Percentiles rank a stretch among this genome's conserved stretches.
These are phyloP conservation scores for Porcisia hertigi DNA, from an alignment of 208 protist species.

Conservation along the genomic window DNA sequence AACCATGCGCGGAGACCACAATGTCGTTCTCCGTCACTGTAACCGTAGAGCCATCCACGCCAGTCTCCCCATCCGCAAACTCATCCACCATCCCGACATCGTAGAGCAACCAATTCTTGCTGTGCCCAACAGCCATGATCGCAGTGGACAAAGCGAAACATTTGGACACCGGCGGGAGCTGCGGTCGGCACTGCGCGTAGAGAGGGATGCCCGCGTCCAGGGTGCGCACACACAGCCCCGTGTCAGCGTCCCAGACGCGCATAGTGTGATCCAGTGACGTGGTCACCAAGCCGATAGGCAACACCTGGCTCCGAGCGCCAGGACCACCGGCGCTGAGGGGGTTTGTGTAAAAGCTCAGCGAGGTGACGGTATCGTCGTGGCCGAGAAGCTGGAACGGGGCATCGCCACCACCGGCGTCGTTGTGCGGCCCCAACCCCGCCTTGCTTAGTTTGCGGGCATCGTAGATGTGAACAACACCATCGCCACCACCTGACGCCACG, in stretches of 20 bases:
- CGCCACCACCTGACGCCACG: constrained; percentile 71
- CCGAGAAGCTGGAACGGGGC: constrained; percentile 61
- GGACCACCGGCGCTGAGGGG: constrained; percentile 3
- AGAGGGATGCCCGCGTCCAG: constrained; percentile 54
- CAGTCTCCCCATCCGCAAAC: constrained; percentile 24
- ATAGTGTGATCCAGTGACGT: constrained; percentile 84
- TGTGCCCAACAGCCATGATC: constrained; percentile 37
- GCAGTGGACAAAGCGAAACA: constrained; percentile 8
- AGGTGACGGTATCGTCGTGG: constrained; percentile 86
- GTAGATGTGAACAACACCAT: constrained; percentile 76
- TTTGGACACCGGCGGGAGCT: not conserved
- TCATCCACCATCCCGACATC: constrained; percentile 31
- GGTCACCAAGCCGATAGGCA: constrained; percentile 60
- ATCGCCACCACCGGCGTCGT: constrained; percentile 11
- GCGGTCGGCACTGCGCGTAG: constrained; percentile 58
- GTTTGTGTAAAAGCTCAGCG: constrained; percentile 63
- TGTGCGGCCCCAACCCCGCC: constrained; percentile 10
- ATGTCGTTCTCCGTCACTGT: constrained; percentile 36
- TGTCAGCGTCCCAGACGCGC: constrained; percentile 77
- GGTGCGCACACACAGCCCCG: constrained; percentile 53
- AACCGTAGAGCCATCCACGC: constrained; percentile 8
- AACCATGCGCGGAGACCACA: constrained; percentile 18
- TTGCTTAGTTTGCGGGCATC: constrained; percentile 64
- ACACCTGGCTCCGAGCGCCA: constrained; percentile 16
- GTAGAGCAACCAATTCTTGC: constrained; percentile 75